Conservation (phyloP, 345 rosid genomes). For the Pistacia vera region DNA sequence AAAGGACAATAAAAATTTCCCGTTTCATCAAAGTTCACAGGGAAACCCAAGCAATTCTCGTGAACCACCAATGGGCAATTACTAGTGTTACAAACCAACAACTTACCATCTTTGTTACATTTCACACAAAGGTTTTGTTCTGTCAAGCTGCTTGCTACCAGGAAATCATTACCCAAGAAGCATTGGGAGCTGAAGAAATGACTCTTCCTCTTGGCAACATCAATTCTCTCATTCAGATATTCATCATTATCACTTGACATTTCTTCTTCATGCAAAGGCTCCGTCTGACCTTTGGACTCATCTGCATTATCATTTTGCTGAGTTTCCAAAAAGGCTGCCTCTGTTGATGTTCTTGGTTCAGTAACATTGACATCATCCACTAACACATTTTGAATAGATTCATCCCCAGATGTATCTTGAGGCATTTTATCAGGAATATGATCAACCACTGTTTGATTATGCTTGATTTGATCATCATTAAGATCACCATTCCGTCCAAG, state of each 20-base stretch:
- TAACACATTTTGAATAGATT: neutral
- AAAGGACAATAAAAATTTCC: conserved; percentile 56
- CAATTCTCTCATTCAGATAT: conserved; percentile 27
- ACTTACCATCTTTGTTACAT: conserved; percentile 49
- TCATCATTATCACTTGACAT: conserved; percentile 27
- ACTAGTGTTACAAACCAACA: conserved; percentile 45
- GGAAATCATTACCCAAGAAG: conserved; percentile 21
- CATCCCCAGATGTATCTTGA: conserved; percentile 10
- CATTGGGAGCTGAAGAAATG: conserved; percentile 41
- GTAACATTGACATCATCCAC: conserved; percentile 17
- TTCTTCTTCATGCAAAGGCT: conserved; percentile 25
- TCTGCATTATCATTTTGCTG: conserved; percentile 6
- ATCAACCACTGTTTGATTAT: conserved; percentile 16
- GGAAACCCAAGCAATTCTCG: conserved; percentile 46
- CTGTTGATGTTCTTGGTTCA: conserved; percentile 19
- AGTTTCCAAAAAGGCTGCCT: conserved; percentile 11
- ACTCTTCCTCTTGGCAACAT: conserved; percentile 36
- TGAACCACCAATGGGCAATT: conserved; percentile 56
- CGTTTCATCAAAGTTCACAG: conserved; percentile 34
- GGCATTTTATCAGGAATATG: conserved; percentile 10
- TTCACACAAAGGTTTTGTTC: conserved; percentile 49
- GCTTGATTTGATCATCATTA: conserved; percentile 17
- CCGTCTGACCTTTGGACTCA: conserved; percentile 13
- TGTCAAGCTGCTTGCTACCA: conserved; percentile 27
- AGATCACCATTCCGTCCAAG: conserved; percentile 16